phyloP scores from a whole-genome alignment of 495 filamentous ascomycete genomes.

The Pyronema omphalodes region DNA sequence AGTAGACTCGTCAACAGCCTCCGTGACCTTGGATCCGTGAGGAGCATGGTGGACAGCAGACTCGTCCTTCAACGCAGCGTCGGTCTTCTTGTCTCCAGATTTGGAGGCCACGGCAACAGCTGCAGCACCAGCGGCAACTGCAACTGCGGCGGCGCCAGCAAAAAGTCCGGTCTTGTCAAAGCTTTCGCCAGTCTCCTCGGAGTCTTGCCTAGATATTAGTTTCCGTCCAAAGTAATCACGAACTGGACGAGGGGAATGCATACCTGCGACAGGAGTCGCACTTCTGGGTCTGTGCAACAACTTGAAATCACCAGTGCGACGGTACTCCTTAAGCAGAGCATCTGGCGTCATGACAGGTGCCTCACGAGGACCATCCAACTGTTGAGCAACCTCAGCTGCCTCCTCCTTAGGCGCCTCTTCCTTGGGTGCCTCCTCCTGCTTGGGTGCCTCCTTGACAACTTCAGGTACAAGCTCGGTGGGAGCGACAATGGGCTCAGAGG shows the following conservation, averaged over 20 bases:
- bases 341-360: neutral
- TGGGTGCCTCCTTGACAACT: conserved; percentile 37
- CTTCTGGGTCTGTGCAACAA: neutral
- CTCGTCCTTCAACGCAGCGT: neutral
- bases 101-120: conserved; percentile 3
- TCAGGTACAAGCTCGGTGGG: neutral
- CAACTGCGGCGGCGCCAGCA: conserved; percentile 10
- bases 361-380: neutral
- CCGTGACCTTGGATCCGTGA: neutral
- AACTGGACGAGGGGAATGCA: neutral
- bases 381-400: neutral
- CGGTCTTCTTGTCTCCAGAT: neutral
- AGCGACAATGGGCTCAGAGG: conserved; percentile 33
- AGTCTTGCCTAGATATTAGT: conserved; percentile 1
- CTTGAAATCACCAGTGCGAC: neutral
- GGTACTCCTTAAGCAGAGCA: neutral
- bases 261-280: neutral
- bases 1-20: conserved; percentile 3
- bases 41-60: neutral
- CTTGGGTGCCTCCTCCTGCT: conserved; percentile 64
- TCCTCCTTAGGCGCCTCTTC: conserved; percentile 26
- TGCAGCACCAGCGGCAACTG: conserved; percentile 7
- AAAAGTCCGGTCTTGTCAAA: conserved; percentile 4
- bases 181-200: neutral
- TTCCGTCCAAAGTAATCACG: neutral